Conservation (phyloP, 73 alveolate species). For the Tetrahymena malaccensis region DNA sequence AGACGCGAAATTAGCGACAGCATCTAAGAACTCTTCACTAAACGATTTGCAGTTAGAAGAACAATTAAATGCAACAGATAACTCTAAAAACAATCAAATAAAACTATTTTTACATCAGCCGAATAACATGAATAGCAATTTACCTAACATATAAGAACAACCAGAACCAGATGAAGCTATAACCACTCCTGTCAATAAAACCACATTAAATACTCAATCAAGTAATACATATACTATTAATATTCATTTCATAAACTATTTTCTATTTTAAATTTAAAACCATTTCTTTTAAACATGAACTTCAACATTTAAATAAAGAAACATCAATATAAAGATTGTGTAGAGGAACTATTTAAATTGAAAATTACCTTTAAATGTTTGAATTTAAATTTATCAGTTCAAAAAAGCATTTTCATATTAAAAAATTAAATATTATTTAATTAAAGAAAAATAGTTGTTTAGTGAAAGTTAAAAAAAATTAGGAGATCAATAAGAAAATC, state of each 20-base stretch:
- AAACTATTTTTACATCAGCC: neutral
- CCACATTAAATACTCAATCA: neutral
- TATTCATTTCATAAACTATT: too few species aligned
- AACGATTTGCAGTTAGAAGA: neutral
- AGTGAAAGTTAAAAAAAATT: neutral
- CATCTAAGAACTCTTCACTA: neutral
- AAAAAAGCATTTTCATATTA: too few species aligned
- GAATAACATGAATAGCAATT: neutral
- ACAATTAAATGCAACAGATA: neutral
- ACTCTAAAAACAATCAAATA: neutral
- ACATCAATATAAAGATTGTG: too few species aligned
- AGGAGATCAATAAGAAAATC: neutral
- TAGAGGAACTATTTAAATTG: too few species aligned
- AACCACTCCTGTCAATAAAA: neutral
- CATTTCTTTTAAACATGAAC: too few species aligned
- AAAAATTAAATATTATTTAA: too few species aligned
- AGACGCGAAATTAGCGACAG: neutral
- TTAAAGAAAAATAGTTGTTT: neutral
- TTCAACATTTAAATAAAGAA: too few species aligned
- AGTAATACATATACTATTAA: neutral
- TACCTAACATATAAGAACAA: neutral
- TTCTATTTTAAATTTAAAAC: too few species aligned
- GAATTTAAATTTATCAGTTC: too few species aligned
- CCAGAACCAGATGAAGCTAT: neutral
- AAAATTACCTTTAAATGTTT: too few species aligned